A percentile compares a stretch with the other conserved stretches of the same genome.
phyloP scores from a whole-genome alignment of 2,329 filamentous ascomycete genomes.

The Ceratocystis papillata region DNA sequence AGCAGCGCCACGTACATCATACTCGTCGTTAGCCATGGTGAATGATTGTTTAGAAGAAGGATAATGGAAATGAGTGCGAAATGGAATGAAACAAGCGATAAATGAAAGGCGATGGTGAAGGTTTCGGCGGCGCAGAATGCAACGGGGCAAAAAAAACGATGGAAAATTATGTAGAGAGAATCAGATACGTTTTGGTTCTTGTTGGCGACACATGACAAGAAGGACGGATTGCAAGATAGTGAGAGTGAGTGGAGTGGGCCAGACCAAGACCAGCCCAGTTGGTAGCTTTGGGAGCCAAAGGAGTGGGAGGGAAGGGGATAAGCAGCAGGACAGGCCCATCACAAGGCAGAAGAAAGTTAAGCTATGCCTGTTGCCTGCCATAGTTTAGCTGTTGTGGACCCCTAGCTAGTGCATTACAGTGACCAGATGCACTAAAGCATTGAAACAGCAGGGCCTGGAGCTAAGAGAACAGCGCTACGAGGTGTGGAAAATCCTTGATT shows the following conservation, averaged over 20 bases:
- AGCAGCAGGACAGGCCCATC: not conserved
- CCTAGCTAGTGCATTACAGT: not conserved
- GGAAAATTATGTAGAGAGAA: slow-evolving; percentile 9
- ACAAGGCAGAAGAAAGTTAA: not conserved
- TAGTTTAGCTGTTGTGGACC: not conserved
- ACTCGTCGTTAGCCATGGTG: slow-evolving; percentile 99
- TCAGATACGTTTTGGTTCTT: slow-evolving; percentile 17
- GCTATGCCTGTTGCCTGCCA: not conserved
- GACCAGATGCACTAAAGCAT: not conserved
- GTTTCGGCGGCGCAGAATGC: slow-evolving; percentile 4
- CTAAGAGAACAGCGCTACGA: not conserved
- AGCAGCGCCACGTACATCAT: slow-evolving; percentile 58
- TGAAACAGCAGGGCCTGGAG: not conserved
- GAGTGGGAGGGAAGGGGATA: too few relatives aligned
- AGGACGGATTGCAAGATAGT: slow-evolving; percentile 8
- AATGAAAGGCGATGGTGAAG: slow-evolving; percentile 20
- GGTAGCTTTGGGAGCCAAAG: too few relatives aligned
- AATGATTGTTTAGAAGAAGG: slow-evolving; percentile 26
- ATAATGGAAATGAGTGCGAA: slow-evolving; percentile 16
- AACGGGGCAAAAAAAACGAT: not conserved
- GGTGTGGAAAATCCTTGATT: too few relatives aligned
- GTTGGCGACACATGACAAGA: slow-evolving; percentile 15
- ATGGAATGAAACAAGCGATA: slow-evolving; percentile 15
- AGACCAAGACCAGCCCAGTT: not conserved
- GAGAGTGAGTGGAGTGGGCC: not conserved